Evolutionary conservation across 192 early-diverging fungal species (phyloP).

Genomic region (Coemansia sp.): DNA sequence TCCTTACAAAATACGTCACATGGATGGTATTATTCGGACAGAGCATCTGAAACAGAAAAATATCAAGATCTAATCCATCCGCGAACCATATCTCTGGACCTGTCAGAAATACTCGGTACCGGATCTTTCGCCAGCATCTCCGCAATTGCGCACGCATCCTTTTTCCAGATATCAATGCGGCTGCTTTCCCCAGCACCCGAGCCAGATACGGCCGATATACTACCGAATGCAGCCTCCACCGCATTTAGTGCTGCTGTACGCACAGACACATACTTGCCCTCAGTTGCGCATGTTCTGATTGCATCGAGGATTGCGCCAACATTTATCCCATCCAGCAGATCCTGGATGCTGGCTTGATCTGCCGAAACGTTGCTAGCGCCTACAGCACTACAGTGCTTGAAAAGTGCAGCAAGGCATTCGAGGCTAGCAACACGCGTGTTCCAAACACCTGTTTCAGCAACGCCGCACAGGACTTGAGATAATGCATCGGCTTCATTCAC

Average conservation of each 20-base stretch:
- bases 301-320: conserved; percentile 42
- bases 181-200: not conserved
- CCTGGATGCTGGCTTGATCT: not conserved
- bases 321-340: conserved; percentile 9
- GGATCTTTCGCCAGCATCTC: conserved; percentile 49
- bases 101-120: conserved; percentile 55
- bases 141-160: conserved; percentile 7
- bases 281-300: conserved; percentile 53
- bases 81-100: conserved; percentile 35
- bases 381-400: conserved; percentile 23
- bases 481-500: conserved; percentile 53
- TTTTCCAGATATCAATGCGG: conserved; percentile 5
- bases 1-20: not conserved
- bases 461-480: conserved; percentile 46
- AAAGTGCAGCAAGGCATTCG: conserved; percentile 61
- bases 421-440: conserved; percentile 75
- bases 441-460: conserved; percentile 75
- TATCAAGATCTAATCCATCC: not conserved
- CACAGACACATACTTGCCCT: conserved; percentile 66
- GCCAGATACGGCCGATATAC: conserved; percentile 6
- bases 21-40: no score
- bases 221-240: conserved; percentile 29
- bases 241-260: conserved; percentile 60
- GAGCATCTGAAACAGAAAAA: not conserved
- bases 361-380: not conserved